Evolutionary conservation across 1,284 basidiomycete genomes (phyloP), one percentile per base, ranked within the genome.

Genomic region (Ganoderma lingzhi): DNA sequence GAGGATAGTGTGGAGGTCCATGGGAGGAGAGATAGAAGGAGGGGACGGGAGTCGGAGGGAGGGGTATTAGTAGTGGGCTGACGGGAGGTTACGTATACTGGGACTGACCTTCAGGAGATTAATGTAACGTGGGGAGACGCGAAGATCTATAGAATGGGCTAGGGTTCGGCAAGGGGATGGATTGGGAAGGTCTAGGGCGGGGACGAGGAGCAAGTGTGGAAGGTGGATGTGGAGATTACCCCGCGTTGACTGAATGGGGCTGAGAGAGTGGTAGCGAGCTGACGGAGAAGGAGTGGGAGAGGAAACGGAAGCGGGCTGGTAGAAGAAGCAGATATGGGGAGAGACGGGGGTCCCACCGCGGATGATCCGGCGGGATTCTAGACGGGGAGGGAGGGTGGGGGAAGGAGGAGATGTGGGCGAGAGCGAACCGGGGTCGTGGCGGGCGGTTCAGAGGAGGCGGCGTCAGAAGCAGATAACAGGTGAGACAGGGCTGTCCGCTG

Each of bases 141-240:
- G 72, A 69, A 68, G 69, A 71, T 70, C 66, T 73, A 67, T 68
- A 63, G 69, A 62, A 70, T 64, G 67, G 72, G 70, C 67, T 66
- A 65, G 69, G 71, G 69, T 67, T 60, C 68, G 70, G 70, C 35
- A 62, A 37, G 70, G 64, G 35, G 67, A 69, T 63, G 65, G 64
- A 68, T 64, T 58, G 64, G 66, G 60, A 68, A 60, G 68, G 59
- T n/a, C 59, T 61, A 35, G 66, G 35, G 68, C 67, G 63, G 63
- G 45, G 67, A 59, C 53, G 44, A 63, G 67, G 72, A 68, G 66
- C 67, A 66, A 62, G 64, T 60, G 67, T 66, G 66, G 69, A 15
- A 15, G 23, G 28, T 56, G 56, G 56, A 59, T 53, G 63, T 65
- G 61, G 70, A 66, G 72, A 65, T 70, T 70, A 70, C 72, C 72